A percentile compares a stretch with the other conserved stretches of the same genome.
Evolutionary conservation across 371 early-diverging fungal genomes (phyloP).

Genomic region (Rhizopus stolonifer): DNA sequence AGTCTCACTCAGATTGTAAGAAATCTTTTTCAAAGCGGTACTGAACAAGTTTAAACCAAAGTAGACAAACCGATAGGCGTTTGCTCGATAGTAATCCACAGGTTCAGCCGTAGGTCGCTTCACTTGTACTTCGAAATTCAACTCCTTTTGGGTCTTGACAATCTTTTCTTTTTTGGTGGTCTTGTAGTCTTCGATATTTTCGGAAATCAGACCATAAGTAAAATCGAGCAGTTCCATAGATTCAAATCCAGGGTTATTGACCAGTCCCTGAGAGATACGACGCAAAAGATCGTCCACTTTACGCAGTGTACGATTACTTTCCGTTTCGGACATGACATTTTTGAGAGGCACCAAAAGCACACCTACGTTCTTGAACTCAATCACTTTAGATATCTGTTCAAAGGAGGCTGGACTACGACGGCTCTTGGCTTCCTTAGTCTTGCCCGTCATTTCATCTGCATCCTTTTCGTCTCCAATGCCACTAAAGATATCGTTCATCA

Average conservation of each 20-base stretch:
- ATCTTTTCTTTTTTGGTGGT: slow-evolving; percentile 46
- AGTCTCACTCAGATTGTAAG: slow-evolving; percentile 54
- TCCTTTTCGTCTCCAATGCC: slow-evolving; percentile 86
- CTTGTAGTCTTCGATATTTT: slow-evolving; percentile 68
- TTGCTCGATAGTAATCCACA: slow-evolving; percentile 68
- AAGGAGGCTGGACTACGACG: slow-evolving; percentile 81
- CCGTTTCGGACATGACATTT: slow-evolving; percentile 83
- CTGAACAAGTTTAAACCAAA: slow-evolving; percentile 85
- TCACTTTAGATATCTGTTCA: slow-evolving; percentile 70
- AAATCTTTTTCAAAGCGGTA: slow-evolving; percentile 66
- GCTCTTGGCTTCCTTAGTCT: slow-evolving; percentile 86
- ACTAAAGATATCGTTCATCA: slow-evolving; percentile 91
- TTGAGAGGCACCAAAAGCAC: slow-evolving; percentile 80
- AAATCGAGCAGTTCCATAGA: slow-evolving; percentile 73
- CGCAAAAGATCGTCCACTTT: slow-evolving; percentile 81
- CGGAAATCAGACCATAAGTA: slow-evolving; percentile 78
- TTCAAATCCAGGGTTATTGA: slow-evolving; percentile 70
- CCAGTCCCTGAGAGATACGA: slow-evolving; percentile 76
- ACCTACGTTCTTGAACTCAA: slow-evolving; percentile 65
- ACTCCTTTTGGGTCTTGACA: slow-evolving; percentile 54
- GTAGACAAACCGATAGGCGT: slow-evolving; percentile 88
- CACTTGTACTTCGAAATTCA: slow-evolving; percentile 72
- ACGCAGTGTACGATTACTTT: slow-evolving; percentile 66
- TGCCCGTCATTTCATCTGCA: slow-evolving; percentile 82
- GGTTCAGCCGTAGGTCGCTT: slow-evolving; percentile 54